Percentiles rank a stretch among this genome's conserved stretches.
These are phyloP conservation scores for Mortierella sp. DNA, from an alignment of 371 early-diverging fungal species.

Conservation along the genomic window DNA sequence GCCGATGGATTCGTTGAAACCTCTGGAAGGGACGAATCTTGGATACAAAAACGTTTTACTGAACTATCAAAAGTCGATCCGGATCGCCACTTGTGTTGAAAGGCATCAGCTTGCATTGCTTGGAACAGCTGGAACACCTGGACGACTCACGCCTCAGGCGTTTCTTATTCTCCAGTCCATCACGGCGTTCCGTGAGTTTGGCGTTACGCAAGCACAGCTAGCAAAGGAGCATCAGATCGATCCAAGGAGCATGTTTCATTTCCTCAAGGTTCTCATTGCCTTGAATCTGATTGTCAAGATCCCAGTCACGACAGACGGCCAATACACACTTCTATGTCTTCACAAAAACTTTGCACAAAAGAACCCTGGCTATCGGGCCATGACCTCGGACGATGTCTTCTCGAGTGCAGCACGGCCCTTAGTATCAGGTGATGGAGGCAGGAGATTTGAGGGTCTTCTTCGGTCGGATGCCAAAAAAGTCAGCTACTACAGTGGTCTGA, in stretches of 20 bases:
- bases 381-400: slow-evolving; percentile 25
- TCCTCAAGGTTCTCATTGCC: slow-evolving; percentile 59
- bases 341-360: slow-evolving; percentile 26
- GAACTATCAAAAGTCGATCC: slow-evolving; percentile 13
- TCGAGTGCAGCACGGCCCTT: slow-evolving; percentile 13
- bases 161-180: slow-evolving; percentile 53
- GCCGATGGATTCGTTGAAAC: slow-evolving; percentile 12
- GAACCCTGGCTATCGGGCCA: slow-evolving; percentile 42
- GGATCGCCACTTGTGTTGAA: slow-evolving; percentile 36
- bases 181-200: slow-evolving; percentile 56
- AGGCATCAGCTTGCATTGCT: slow-evolving; percentile 24
- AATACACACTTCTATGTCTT: slow-evolving; percentile 56
- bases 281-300: slow-evolving; percentile 58
- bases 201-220: slow-evolving; percentile 66
- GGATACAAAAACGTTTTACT: slow-evolving; percentile 14
- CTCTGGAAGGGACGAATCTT: slow-evolving; percentile 5
- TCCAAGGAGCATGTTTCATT: slow-evolving; percentile 71
- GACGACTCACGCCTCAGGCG: slow-evolving; percentile 15
- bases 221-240: slow-evolving; percentile 60
- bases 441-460: slow-evolving; percentile 37
- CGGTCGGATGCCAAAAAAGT: slow-evolving; percentile 34
- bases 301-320: slow-evolving; percentile 50
- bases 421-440: slow-evolving; percentile 23
- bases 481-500: slow-evolving; percentile 44
- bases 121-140: slow-evolving; percentile 20